Evolutionary conservation across 2,329 filamentous ascomycete species (phyloP), one percentile per base, ranked within the genome.

Genomic region (Lasiodiplodia hormozganensis): DNA sequence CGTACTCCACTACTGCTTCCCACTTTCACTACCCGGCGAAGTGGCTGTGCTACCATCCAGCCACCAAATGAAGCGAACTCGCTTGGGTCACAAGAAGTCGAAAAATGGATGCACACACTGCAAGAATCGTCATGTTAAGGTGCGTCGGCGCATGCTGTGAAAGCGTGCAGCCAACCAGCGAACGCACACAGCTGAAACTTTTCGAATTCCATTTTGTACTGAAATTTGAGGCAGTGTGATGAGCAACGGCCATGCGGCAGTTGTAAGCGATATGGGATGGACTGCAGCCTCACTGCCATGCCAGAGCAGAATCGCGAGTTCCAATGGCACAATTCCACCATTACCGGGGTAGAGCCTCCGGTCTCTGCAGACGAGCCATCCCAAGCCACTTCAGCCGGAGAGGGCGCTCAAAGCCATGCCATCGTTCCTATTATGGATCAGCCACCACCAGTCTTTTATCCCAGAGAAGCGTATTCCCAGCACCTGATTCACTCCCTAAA

Each of bases 91-190:
- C 68, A 80, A 79, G 67, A 80, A 79, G 74, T 77, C 74, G 49
- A 71, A 74, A 23, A 73, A 71, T 62, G 78, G 77, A 53, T 80
- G 78, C 68, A 70, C 74, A 57, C 77, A 78, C 69, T 80, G 77
- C 70, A 80, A 80, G 70, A 72, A 73, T 62, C 74, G 78, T 62
- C 78, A 79, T 70, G 78, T 80, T 14, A 80, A 80, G 73, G 78
- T 79, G 71, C 47, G 62, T 47, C 16, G 16, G n/a, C 28, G 4
- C 18, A 21, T 31, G 12, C 67, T 53, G 56, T 52, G 43, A 36
- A 52, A 57, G 36, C 14, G 7, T 54, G 12, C 28, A 31, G 40
- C 6, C 31, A 31, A 4, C 31, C 1, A 31, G 31, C 8, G 31
- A 12, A 43, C 2, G 60, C 52, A n/a, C 18, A 36, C 12, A 52